Conservation (phyloP, 148 eudicot genomes). For the Drosera capensis region DNA sequence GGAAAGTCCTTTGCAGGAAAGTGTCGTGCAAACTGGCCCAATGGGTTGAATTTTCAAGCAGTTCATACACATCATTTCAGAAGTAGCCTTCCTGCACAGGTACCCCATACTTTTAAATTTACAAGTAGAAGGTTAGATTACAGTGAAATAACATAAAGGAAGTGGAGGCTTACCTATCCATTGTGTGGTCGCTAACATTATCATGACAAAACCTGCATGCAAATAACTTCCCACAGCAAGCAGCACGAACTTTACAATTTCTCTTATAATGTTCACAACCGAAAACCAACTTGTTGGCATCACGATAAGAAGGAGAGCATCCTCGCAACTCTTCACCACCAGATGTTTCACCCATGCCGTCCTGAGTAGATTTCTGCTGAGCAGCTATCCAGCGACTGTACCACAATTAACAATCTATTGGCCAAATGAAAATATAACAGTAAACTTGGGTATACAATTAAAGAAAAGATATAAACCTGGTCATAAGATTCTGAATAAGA, state of each 20-base stretch:
- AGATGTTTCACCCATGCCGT: constrained; percentile 40
- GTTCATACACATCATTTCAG: constrained; percentile 95
- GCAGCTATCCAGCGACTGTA: constrained; percentile 96
- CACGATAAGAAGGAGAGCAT: constrained; percentile 66
- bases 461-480: constrained; percentile 41
- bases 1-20: constrained; percentile 61
- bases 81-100: constrained; percentile 62
- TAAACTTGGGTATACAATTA: not conserved
- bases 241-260: constrained; percentile 90
- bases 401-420: constrained; percentile 3
- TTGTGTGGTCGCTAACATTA: constrained; percentile 92
- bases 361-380: constrained; percentile 70
- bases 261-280: constrained; percentile 97
- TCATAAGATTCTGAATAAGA: constrained; percentile 88
- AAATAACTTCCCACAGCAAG: constrained; percentile 84
- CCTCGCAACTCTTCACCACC: constrained; percentile 37
- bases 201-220: constrained; percentile 93
- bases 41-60: constrained; percentile 79
- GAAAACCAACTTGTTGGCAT: constrained; percentile 44
- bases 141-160: constrained; percentile 1
- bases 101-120: no score
- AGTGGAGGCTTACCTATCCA: constrained; percentile 55
- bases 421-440: constrained; percentile 4
- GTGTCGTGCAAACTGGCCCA: constrained; percentile 64
- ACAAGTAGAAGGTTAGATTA: no score